Conservation (phyloP, 371 early-diverging fungal genomes). For the Lichtheimia ornata region DNA sequence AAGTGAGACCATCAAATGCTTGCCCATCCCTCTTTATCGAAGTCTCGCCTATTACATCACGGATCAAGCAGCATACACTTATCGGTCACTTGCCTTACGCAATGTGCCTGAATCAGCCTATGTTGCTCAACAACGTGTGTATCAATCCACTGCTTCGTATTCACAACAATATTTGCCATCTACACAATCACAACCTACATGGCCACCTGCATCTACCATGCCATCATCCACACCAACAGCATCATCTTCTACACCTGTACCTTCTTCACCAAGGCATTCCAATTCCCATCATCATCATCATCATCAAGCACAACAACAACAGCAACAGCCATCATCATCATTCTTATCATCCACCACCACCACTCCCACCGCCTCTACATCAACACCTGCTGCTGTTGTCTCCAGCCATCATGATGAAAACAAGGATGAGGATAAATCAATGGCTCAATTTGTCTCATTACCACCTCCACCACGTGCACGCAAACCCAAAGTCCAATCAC, state of each 20-base stretch:
- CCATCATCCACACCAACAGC: not conserved
- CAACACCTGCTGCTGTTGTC: not conserved
- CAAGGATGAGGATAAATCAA: not conserved
- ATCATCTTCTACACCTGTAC: not conserved
- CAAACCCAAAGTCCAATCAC: conserved; percentile 21
- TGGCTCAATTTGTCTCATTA: conserved; percentile 10
- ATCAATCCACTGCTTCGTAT: conserved; percentile 15
- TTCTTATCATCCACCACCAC: too few species aligned
- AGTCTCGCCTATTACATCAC: conserved; percentile 27
- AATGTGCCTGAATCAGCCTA: conserved; percentile 20
- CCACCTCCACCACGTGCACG: conserved; percentile 29
- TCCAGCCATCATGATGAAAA: not conserved
- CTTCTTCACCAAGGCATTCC: not conserved
- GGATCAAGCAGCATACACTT: conserved; percentile 21
- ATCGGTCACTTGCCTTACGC: conserved; percentile 10
- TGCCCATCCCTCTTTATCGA: conserved; percentile 34
- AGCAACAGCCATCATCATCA: not conserved
- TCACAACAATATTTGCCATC: not conserved
- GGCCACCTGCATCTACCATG: not conserved
- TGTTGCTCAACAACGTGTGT: conserved; percentile 18
- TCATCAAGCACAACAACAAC: conserved; percentile 2
- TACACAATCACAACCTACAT: not conserved
- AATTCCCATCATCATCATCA: not conserved
- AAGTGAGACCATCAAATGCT: conserved; percentile 32
- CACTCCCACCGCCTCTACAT: not conserved